phyloP scores from a whole-genome alignment of 1,139 yeast species.

The Yamadazyma trypodendri region DNA sequence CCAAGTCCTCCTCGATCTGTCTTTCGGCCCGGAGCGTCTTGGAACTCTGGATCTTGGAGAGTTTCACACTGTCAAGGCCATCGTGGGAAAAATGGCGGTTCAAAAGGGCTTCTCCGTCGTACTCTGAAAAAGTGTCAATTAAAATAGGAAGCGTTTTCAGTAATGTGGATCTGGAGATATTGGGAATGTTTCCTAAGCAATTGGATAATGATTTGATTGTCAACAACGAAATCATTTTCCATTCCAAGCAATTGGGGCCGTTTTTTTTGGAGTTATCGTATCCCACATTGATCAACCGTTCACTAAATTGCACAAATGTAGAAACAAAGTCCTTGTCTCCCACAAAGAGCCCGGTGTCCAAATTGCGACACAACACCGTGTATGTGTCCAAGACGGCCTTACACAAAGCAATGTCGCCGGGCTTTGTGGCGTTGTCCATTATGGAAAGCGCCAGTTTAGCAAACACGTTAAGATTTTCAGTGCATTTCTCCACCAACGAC shows the following conservation, averaged over 20 bases:
- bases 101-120: slow-evolving; percentile 19
- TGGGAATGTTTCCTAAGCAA: slow-evolving; percentile 43
- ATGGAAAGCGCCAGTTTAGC: slow-evolving; percentile 61
- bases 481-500: slow-evolving; percentile 71
- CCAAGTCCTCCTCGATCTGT: slow-evolving; percentile 28
- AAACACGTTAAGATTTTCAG: slow-evolving; percentile 80
- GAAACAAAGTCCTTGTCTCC: slow-evolving; percentile 68
- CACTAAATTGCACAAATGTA: slow-evolving; percentile 44
- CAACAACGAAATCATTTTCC: slow-evolving; percentile 48
- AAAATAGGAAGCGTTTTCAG: slow-evolving; percentile 42
- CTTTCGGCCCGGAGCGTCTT: slow-evolving; percentile 21
- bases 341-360: slow-evolving; percentile 67
- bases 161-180: slow-evolving; percentile 37
- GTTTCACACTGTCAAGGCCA: slow-evolving; percentile 20
- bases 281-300: slow-evolving; percentile 30
- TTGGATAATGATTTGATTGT: slow-evolving; percentile 44
- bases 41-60: slow-evolving; percentile 28
- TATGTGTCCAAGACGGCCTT: slow-evolving; percentile 54
- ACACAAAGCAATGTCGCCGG: slow-evolving; percentile 56
- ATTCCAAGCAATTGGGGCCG: slow-evolving; percentile 43
- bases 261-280: slow-evolving; percentile 14
- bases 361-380: slow-evolving; percentile 57
- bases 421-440: slow-evolving; percentile 41
- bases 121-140: slow-evolving; percentile 25
- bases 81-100: slow-evolving; percentile 13